These are phyloP conservation scores for Trichoderma asperellum DNA, from an alignment of 2,329 filamentous ascomycete genomes.

Conservation along the genomic window DNA sequence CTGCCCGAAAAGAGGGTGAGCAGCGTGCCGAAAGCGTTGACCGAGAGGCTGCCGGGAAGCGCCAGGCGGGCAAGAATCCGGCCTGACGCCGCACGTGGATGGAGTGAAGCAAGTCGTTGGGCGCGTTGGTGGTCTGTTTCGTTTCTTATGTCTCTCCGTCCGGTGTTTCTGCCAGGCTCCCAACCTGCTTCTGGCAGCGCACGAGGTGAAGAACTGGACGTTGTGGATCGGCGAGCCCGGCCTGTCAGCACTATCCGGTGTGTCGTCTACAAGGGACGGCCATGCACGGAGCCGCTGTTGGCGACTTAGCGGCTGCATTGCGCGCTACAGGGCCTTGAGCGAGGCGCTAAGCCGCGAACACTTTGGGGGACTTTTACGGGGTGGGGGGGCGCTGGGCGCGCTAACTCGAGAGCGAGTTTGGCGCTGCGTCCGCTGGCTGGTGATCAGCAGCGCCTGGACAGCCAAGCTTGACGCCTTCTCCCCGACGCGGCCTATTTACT, in stretches of 20 bases:
- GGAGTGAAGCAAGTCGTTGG: slow-evolving; percentile 12
- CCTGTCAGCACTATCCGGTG: slow-evolving; percentile 19
- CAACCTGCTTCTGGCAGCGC: no score
- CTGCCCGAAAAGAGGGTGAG: neutral
- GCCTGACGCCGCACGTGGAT: slow-evolving; percentile 9
- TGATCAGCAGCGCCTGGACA: neutral
- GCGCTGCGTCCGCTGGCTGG: no score
- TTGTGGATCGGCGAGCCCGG: slow-evolving; percentile 15
- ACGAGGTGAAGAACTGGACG: neutral
- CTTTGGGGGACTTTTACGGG: neutral
- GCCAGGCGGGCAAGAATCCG: neutral
- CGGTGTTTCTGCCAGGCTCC: neutral
- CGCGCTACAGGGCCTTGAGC: slow-evolving; percentile 4
- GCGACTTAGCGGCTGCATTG: neutral
- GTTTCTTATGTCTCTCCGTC: neutral
- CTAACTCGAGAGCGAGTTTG: neutral
- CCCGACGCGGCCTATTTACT: neutral
- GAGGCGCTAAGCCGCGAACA: neutral
- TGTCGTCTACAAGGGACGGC: neutral
- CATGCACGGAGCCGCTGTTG: slow-evolving; percentile 8
- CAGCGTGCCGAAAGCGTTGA: slow-evolving; percentile 5
- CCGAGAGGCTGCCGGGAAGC: slow-evolving; percentile 10
- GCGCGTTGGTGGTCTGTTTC: neutral
- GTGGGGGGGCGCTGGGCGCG: neutral
- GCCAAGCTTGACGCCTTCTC: neutral